These are phyloP conservation scores for Paecilomyces formosus DNA, from an alignment of 2,329 filamentous ascomycete genomes.

Conservation along the genomic window DNA sequence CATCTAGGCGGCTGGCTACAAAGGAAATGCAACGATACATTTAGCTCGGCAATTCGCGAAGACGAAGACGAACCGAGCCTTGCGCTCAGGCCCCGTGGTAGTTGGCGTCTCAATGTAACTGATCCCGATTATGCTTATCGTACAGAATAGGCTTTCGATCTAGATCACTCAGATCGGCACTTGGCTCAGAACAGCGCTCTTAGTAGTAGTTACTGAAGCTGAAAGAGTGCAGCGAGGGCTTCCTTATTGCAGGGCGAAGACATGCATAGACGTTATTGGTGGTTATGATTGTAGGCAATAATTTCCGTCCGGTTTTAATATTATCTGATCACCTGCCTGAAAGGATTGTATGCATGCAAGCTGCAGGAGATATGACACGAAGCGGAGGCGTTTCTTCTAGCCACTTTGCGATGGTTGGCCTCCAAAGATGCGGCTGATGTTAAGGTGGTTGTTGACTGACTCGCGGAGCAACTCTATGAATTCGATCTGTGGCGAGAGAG, in stretches of 20 bases:
- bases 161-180: not conserved
- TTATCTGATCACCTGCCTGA: too few relatives aligned
- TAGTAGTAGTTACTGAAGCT: not conserved
- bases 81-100: not conserved
- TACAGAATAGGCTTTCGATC: not conserved
- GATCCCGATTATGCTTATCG: not conserved
- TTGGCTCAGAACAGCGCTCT: not conserved
- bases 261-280: too few relatives aligned
- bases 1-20: not conserved
- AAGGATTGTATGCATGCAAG: too few relatives aligned
- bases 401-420: too few relatives aligned
- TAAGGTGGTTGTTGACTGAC: not conserved
- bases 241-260: not conserved
- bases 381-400: too few relatives aligned
- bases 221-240: not conserved
- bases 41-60: not conserved
- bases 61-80: not conserved
- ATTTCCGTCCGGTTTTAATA: too few relatives aligned
- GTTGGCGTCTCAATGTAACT: not conserved
- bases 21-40: not conserved
- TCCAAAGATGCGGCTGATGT: too few relatives aligned
- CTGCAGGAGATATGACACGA: too few relatives aligned
- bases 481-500: not conserved
- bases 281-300: too few relatives aligned
- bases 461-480: not conserved